Base-by-base conservation (phyloP, 305 asterid genomes). In the Solanum hybrid region DNA sequence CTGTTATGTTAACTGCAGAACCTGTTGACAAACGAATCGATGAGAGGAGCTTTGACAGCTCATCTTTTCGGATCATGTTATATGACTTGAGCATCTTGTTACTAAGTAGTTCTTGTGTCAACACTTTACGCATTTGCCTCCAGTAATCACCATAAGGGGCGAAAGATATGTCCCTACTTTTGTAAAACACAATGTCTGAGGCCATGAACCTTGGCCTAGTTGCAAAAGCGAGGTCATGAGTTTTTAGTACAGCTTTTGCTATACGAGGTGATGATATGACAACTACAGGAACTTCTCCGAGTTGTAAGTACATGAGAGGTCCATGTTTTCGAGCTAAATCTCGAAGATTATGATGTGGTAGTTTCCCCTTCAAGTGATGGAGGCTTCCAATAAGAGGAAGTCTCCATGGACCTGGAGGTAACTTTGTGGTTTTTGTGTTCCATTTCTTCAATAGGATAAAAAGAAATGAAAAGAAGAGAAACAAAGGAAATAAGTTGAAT, bases 241-340 rank as follows among this genome's bases (percentile, higher is more conserved):
- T 90, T 87, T 87, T 87, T 10, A 90, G 31, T 1, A 90, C 36
- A 87, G 86, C 91, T 51, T 90, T 51, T 17, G 90, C 91, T 20
- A 81, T 7, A 12, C 64, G 32, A 5, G 88, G 90, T 1, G 91
- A 90, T 3, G 90, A 71, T 17, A 90, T 64, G 2, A 90, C 80
- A 37, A 90, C 24, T 4, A 77, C 16, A 16, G 88, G 26, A 22
- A 90, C 20, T 75, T 90, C 87, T 24, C 91, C 91, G 7, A 88
- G 88, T 77, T 90, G 71, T 8, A 90, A 56, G 24, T 81, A 76
- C 69, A 90, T 56, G 35, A 90, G 81, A 75, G 79, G 79, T 37
- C 91, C 91, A 29, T 90, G 17, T 38, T 90, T 90, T 64, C 31
- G 69, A 29, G 90, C 89, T 72, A 90, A 20, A 42, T 90, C 87